These are phyloP conservation scores for Diutina catenulata DNA, from an alignment of 1,139 yeast genomes.

Conservation along the genomic window DNA sequence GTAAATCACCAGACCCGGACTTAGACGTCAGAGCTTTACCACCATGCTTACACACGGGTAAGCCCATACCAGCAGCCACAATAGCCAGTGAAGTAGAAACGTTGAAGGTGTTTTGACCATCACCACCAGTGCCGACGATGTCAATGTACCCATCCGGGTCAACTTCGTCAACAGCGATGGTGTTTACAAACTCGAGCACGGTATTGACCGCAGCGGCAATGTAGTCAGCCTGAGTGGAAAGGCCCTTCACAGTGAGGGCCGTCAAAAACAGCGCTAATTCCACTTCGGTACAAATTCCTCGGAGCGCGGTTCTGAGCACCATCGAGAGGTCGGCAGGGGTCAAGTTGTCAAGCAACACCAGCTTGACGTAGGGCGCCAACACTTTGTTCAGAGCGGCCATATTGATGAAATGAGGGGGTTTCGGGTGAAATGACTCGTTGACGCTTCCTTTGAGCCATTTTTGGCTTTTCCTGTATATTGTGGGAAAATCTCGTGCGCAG, in stretches of 20 bases:
- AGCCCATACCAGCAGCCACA: slow-evolving; percentile 83
- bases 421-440: no score
- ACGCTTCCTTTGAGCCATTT: no score
- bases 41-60: slow-evolving; percentile 82
- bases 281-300: slow-evolving; percentile 50
- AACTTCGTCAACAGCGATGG: slow-evolving; percentile 30
- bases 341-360: slow-evolving; percentile 40
- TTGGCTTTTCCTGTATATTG: no score
- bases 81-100: slow-evolving; percentile 93
- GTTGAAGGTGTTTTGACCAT: slow-evolving; percentile 92
- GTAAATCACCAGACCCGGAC: slow-evolving; percentile 88
- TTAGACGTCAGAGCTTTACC: slow-evolving; percentile 92
- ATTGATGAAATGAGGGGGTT: no score
- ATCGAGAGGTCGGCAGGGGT: slow-evolving; percentile 47
- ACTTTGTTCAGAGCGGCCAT: no score
- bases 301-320: slow-evolving; percentile 50
- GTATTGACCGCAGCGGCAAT: slow-evolving; percentile 80
- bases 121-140: slow-evolving; percentile 98
- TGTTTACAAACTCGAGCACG: slow-evolving; percentile 48
- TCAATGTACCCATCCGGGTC: slow-evolving; percentile 56
- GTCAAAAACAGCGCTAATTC: slow-evolving; percentile 75
- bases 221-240: slow-evolving; percentile 74
- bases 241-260: slow-evolving; percentile 55
- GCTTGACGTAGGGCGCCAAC: slow-evolving; percentile 49
- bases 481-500: no score